These are phyloP conservation scores for Hypoxylon subgilvum DNA, from an alignment of 495 filamentous ascomycete species.

Conservation along the genomic window DNA sequence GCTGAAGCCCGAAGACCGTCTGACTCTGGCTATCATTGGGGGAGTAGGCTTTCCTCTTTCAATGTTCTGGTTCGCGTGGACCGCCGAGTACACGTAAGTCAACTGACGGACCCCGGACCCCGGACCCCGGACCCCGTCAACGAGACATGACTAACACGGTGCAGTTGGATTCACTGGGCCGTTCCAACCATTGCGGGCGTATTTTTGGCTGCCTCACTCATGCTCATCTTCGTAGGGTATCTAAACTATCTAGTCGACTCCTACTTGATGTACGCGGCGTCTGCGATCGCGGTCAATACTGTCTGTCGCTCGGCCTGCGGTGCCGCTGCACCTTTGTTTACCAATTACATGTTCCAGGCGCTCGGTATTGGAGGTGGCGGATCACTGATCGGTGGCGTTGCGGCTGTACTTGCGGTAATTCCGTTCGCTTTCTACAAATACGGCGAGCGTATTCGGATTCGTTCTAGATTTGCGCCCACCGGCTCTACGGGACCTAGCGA, in stretches of 20 bases:
- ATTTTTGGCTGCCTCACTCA: slow-evolving; percentile 43
- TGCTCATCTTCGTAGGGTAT: slow-evolving; percentile 56
- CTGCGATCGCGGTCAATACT: slow-evolving; percentile 67
- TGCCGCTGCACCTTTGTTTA: slow-evolving; percentile 68
- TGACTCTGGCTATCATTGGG: slow-evolving; percentile 54
- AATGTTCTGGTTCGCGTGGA: slow-evolving; percentile 65
- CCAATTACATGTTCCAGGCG: slow-evolving; percentile 63
- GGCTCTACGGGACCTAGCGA: slow-evolving; percentile 25
- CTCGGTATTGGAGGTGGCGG: slow-evolving; percentile 58
- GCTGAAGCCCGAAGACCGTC: slow-evolving; percentile 50
- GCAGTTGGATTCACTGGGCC: slow-evolving; percentile 51
- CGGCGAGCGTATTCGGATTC: slow-evolving; percentile 52
- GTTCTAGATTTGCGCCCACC: slow-evolving; percentile 48
- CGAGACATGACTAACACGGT: slow-evolving; percentile 1
- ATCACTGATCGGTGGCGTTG: slow-evolving; percentile 54
- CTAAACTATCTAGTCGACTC: slow-evolving; percentile 75
- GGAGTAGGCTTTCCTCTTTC: slow-evolving; percentile 54
- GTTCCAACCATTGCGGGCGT: slow-evolving; percentile 53
- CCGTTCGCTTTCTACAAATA: slow-evolving; percentile 61
- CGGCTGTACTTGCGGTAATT: slow-evolving; percentile 50
- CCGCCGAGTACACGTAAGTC: slow-evolving; percentile 30
- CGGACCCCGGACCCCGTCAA: background rate
- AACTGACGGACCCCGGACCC: too few species aligned
- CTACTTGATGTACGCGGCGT: slow-evolving; percentile 72
- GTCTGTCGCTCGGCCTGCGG: slow-evolving; percentile 65